These are phyloP conservation scores for Discostella stelligeroides DNA, from an alignment of 108 stramenopile species.

Conservation along the genomic window DNA sequence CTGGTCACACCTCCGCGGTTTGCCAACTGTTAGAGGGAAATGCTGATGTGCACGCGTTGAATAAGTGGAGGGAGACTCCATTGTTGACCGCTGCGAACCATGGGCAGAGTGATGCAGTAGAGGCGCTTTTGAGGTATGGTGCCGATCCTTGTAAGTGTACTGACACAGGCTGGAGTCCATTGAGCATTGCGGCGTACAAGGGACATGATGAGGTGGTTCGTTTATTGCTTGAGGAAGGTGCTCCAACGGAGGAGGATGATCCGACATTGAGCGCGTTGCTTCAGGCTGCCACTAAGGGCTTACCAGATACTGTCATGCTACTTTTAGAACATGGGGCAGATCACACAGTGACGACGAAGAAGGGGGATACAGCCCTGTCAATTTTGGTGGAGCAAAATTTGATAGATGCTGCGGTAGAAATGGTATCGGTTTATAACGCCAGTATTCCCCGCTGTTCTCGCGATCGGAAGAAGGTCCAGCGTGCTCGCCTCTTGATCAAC, in stretches of 20 bases:
- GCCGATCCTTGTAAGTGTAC: slow-evolving; percentile 90
- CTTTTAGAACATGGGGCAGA: slow-evolving; percentile 85
- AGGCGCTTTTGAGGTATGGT: slow-evolving; percentile 71
- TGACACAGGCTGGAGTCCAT: slow-evolving; percentile 91
- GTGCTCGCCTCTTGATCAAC: slow-evolving; percentile 85
- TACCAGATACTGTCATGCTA: slow-evolving; percentile 85
- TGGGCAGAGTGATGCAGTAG: slow-evolving; percentile 84
- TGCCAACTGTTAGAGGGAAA: slow-evolving; percentile 66
- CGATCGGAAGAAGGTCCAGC: slow-evolving; percentile 92
- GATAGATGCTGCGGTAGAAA: slow-evolving; percentile 91
- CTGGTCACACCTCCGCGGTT: slow-evolving; percentile 80
- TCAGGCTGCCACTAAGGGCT: slow-evolving; percentile 90
- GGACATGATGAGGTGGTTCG: slow-evolving; percentile 90
- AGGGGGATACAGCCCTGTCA: slow-evolving; percentile 91
- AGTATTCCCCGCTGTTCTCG: slow-evolving; percentile 89
- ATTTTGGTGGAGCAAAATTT: slow-evolving; percentile 91
- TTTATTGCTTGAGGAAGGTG: slow-evolving; percentile 80
- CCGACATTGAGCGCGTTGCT: slow-evolving; percentile 86
- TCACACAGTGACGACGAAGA: slow-evolving; percentile 91
- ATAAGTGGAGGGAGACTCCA: slow-evolving; percentile 92
- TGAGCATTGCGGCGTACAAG: slow-evolving; percentile 91
- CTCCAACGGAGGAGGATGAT: slow-evolving; percentile 91
- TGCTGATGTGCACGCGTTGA: slow-evolving; percentile 90
- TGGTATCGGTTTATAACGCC: slow-evolving; percentile 91
- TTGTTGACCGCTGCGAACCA: slow-evolving; percentile 88